These are phyloP conservation scores for Litsea cubeba DNA, from an alignment of 164 flowering plant genomes.

Conservation along the genomic window DNA sequence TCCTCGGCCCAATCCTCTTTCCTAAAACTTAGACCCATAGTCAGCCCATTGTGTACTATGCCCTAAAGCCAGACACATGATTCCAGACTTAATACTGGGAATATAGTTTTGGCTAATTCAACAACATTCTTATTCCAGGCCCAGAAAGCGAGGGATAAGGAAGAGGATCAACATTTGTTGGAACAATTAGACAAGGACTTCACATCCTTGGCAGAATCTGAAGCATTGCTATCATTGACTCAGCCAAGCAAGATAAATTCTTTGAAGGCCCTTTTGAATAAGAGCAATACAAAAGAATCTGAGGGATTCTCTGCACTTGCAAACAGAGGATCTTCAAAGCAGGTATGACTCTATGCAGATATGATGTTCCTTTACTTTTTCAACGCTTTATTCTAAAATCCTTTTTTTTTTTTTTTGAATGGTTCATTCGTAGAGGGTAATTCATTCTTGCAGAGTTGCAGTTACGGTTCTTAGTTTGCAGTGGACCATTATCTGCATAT, in stretches of 20 bases:
- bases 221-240: conserved; percentile 47
- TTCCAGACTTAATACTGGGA: too few species aligned
- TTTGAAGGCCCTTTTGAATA: conserved; percentile 51
- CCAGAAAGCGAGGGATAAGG: conserved; percentile 73
- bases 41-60: too few species aligned
- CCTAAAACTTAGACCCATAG: too few species aligned
- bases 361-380: not conserved
- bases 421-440: not conserved
- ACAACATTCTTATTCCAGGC: conserved; percentile 37
- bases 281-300: conserved; percentile 28
- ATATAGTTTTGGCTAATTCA: too few species aligned
- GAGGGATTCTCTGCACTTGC: conserved; percentile 19
- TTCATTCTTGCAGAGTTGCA: not conserved
- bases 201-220: conserved; percentile 52
- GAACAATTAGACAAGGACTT: conserved; percentile 78
- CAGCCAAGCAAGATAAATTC: conserved; percentile 57
- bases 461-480: not conserved
- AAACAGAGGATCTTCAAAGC: conserved; percentile 19
- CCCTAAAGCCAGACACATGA: too few species aligned
- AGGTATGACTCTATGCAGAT: conserved; percentile 29
- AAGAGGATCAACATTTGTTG: conserved; percentile 66
- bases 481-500: not conserved
- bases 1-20: too few species aligned
- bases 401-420: too few species aligned
- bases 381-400: too few species aligned